phyloP scores from a whole-genome alignment of 2,329 filamentous ascomycete genomes.

The Alternaria arbusti region DNA sequence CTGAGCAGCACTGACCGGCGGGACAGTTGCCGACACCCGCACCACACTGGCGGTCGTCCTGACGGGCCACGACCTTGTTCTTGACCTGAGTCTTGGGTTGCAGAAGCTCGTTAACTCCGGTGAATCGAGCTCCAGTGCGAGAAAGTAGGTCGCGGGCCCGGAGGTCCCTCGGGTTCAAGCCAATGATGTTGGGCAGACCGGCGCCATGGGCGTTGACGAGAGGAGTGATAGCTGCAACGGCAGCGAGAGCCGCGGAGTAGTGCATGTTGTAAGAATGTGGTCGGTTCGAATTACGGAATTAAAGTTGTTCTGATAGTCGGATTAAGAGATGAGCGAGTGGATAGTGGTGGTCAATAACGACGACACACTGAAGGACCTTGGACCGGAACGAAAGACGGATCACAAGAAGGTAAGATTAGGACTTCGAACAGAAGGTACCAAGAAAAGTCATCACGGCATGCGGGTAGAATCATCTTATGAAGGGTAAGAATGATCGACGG shows the following conservation, averaged over 20 bases:
- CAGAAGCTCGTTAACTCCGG: slow-evolving; percentile 25
- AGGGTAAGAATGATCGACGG: slow-evolving; percentile 23
- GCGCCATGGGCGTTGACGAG: slow-evolving; percentile 41
- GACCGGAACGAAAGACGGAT: slow-evolving; percentile 22
- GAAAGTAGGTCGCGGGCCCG: slow-evolving; percentile 43
- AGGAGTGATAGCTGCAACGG: slow-evolving; percentile 36
- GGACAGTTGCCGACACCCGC: slow-evolving; percentile 36
- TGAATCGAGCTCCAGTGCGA: slow-evolving; percentile 33
- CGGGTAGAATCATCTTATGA: slow-evolving; percentile 25
- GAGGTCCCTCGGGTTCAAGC: slow-evolving; percentile 44
- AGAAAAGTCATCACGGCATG: slow-evolving; percentile 11
- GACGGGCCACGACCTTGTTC: slow-evolving; percentile 33
- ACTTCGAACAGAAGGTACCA: slow-evolving; percentile 20
- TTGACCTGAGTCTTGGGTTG: slow-evolving; percentile 11
- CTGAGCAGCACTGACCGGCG: slow-evolving; percentile 46
- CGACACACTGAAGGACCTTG: slow-evolving; percentile 37
- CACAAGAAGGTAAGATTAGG: slow-evolving; percentile 24
- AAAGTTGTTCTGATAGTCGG: slow-evolving; percentile 9
- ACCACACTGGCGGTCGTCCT: slow-evolving; percentile 45
- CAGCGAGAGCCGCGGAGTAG: slow-evolving; percentile 41
- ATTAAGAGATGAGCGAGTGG: slow-evolving; percentile 38
- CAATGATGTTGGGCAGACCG: slow-evolving; percentile 41
- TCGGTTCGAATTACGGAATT: slow-evolving; percentile 34
- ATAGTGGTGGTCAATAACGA: slow-evolving; percentile 34
- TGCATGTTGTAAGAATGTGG: slow-evolving; percentile 34